Conservation (phyloP, 1,284 basidiomycete species). For the Sporisorium reilianum region DNA sequence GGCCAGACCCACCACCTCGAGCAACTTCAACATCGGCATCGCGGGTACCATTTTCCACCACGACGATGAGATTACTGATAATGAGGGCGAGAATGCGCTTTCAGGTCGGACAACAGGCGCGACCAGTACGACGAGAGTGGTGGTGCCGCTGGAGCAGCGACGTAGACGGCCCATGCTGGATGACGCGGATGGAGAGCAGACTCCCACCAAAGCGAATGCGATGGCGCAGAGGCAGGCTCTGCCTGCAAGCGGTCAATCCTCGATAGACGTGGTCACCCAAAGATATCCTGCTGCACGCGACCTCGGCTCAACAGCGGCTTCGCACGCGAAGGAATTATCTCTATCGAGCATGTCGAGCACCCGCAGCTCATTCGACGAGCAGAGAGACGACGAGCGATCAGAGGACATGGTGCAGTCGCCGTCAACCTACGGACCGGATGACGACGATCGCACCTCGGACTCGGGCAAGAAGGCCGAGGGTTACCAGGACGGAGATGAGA, state of each 20-base stretch:
- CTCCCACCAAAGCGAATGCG: constrained; percentile 33
- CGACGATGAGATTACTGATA: constrained; percentile 38
- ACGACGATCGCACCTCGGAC: neutral
- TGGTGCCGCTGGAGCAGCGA: constrained; percentile 31
- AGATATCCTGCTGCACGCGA: too few species aligned
- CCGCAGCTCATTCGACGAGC: constrained; percentile 4
- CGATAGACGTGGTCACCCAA: neutral
- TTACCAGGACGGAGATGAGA: neutral
- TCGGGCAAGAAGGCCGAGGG: neutral
- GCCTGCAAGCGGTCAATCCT: neutral
- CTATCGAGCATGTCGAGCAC: neutral
- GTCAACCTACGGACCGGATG: neutral
- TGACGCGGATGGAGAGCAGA: constrained; percentile 42
- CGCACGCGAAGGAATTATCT: neutral
- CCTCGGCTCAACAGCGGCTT: too few species aligned
- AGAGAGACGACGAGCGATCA: neutral
- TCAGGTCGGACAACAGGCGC: neutral
- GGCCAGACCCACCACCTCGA: constrained; percentile 32
- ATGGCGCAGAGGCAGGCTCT: constrained; percentile 5
- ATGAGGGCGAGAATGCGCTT: constrained; percentile 20
- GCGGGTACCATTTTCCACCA: constrained; percentile 44
- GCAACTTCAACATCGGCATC: constrained; percentile 40
- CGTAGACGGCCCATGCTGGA: constrained; percentile 17
- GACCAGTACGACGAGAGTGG: constrained; percentile 9
- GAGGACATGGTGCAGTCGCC: constrained; percentile 5